A percentile compares a stretch with the other conserved stretches of the same genome.
These are phyloP conservation scores for Lophiotrema nucula DNA, from an alignment of 495 filamentous ascomycete genomes.

Conservation along the genomic window DNA sequence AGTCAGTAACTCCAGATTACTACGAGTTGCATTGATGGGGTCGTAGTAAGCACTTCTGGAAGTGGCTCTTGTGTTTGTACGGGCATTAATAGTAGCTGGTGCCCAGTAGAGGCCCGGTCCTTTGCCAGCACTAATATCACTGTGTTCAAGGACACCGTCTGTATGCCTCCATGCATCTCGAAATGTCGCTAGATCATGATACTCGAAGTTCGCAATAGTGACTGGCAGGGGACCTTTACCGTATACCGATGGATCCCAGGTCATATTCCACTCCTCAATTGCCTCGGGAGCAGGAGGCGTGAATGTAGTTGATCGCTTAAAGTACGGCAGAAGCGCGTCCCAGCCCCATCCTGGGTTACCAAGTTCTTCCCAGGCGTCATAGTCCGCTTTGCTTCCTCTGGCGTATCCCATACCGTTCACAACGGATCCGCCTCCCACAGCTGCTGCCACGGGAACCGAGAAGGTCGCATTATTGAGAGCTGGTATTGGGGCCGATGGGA, in stretches of 20 bases:
- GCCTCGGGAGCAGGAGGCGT: neutral
- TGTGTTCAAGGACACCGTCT: neutral
- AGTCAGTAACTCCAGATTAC: slow-evolving; percentile 26
- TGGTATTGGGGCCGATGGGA: neutral
- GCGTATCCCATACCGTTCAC: neutral
- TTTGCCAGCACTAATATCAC: neutral
- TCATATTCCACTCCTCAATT: slow-evolving; percentile 27
- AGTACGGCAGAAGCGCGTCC: slow-evolving; percentile 30
- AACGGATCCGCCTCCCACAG: neutral
- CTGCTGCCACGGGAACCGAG: neutral
- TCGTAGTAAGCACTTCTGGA: slow-evolving; percentile 18
- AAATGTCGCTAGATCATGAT: slow-evolving; percentile 40
- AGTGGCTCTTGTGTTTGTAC: neutral
- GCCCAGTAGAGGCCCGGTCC: slow-evolving; percentile 11
- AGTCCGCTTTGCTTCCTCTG: neutral
- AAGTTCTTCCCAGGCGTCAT: slow-evolving; percentile 20
- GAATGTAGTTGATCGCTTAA: slow-evolving; percentile 16
- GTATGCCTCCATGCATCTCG: slow-evolving; percentile 17
- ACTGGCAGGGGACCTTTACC: slow-evolving; percentile 46
- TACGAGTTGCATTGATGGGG: neutral
- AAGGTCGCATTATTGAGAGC: neutral
- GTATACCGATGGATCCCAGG: slow-evolving; percentile 43
- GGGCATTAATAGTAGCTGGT: slow-evolving; percentile 14
- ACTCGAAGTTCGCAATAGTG: slow-evolving; percentile 47
- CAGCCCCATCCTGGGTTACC: slow-evolving; percentile 39